Evolutionary conservation across 2,329 filamentous ascomycete species (phyloP), one percentile per base, ranked within the genome.

Genomic region (Celoporthe dispersa): DNA sequence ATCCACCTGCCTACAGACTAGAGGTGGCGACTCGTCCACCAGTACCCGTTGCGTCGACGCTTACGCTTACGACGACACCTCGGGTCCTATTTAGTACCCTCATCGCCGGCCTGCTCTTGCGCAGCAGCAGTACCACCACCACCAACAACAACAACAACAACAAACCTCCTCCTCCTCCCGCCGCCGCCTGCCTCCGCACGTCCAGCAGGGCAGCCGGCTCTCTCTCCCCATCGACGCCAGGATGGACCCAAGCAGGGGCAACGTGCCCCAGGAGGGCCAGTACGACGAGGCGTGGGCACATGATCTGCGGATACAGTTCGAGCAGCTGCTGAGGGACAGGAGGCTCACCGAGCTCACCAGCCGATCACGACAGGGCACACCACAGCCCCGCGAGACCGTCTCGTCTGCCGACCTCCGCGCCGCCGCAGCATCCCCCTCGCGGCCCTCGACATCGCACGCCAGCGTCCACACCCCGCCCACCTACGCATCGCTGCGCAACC

Each of bases 281-380:
- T 87, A 88, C 76, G 91, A 91, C 77, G 92, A 94, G 77, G 86
- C 88, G 77, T 93, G 91, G 90, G 93, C 94, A 35, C 87, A 89
- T 76, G 92, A 94, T 71, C 84, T 98, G 76, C 91, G 92, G 66
- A 84, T 91, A 76, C 92, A 94, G 77, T 98, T 98, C 80, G 93
- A 97, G 79, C 91, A 94, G 73, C 84, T 97, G 71, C 86, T 98
- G 77, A 91, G 93, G 79, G 94, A 92, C 70, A 94, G 93, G 84
- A 89, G 94, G 80, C 90, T 97, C 85, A 94, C 93, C 79, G 92
- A 94, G 73, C 86, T 98, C 65, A 90, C 91, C 75, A 89, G 90
- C 44, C 85, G 86, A 72, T 86, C 88, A 44, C 84, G 85, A 41
- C 86, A 85, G 53, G 83, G 85, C 65, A 91, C 91, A 48, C 91